phyloP scores from a whole-genome alignment of 192 early-diverging fungal genomes.

The Dissophora ornata region DNA sequence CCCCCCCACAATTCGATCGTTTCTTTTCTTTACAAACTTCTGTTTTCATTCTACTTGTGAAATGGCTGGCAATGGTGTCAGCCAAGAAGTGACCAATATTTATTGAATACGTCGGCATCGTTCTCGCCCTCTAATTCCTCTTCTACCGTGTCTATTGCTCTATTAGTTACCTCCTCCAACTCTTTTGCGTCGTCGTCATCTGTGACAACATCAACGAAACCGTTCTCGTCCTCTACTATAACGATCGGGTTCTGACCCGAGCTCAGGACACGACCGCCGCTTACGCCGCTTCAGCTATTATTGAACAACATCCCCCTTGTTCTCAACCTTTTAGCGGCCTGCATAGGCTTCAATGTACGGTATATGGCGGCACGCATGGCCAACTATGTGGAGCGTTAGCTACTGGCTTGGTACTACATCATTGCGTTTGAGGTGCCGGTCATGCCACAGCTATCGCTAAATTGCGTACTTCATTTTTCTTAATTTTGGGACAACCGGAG shows the following conservation, averaged over 20 bases:
- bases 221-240: constrained; percentile 18
- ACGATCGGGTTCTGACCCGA: neutral
- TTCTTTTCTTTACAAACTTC: neutral
- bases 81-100: constrained; percentile 13
- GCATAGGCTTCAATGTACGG: constrained; percentile 47
- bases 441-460: neutral
- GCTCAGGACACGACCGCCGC: constrained; percentile 13
- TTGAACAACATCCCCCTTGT: constrained; percentile 26
- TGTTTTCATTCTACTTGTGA: neutral
- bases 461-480: constrained; percentile 20
- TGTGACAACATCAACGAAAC: constrained; percentile 44
- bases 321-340: constrained; percentile 12
- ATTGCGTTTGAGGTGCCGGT: constrained; percentile 19
- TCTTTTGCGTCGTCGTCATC: constrained; percentile 35
- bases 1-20: too few species aligned
- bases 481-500: constrained; percentile 36
- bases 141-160: constrained; percentile 20
- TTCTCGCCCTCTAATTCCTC: constrained; percentile 22
- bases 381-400: constrained; percentile 13
- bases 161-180: constrained; percentile 34
- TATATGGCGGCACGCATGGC: constrained; percentile 16
- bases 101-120: constrained; percentile 36
- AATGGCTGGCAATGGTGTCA: constrained; percentile 12
- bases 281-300: constrained; percentile 16
- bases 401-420: constrained; percentile 40